Evolutionary conservation across 176 grass and related monocot genomes (phyloP).

Genomic region (Oryza brachyantha): DNA sequence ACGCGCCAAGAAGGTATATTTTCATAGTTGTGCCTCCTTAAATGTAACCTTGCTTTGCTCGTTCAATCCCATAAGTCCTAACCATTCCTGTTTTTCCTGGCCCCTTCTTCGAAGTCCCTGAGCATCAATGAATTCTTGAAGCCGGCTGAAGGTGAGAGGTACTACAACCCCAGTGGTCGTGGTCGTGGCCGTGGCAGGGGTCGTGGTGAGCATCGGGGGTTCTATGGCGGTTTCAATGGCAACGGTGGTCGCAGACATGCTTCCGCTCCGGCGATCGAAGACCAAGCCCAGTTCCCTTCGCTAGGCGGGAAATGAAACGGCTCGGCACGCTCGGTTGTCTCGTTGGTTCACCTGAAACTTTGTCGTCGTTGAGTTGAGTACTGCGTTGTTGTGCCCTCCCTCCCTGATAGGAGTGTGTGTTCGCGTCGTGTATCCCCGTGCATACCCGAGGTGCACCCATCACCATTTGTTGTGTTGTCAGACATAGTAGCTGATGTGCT

Average conservation of each 20-base stretch:
- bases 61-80: background rate
- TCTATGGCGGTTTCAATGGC: conserved; percentile 32
- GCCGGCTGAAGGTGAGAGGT: conserved; percentile 62
- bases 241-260: background rate
- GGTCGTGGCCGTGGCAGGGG: conserved; percentile 46
- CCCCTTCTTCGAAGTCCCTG: conserved; percentile 40
- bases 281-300: conserved; percentile 60
- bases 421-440: conserved; percentile 4
- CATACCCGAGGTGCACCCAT: conserved; percentile 9
- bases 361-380: background rate
- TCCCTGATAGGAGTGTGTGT: background rate
- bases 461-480: conserved; percentile 5
- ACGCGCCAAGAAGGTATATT: conserved; percentile 55
- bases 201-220: conserved; percentile 33
- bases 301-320: conserved; percentile 51
- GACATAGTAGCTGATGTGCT: background rate
- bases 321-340: background rate
- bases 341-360: background rate
- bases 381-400: background rate
- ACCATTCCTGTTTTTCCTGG: background rate
- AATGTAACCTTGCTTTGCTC: background rate
- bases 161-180: conserved; percentile 26
- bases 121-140: conserved; percentile 90
- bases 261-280: conserved; percentile 60
- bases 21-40: background rate